phyloP scores from a whole-genome alignment of 257 asterid species.

The Solanum tarijense region DNA sequence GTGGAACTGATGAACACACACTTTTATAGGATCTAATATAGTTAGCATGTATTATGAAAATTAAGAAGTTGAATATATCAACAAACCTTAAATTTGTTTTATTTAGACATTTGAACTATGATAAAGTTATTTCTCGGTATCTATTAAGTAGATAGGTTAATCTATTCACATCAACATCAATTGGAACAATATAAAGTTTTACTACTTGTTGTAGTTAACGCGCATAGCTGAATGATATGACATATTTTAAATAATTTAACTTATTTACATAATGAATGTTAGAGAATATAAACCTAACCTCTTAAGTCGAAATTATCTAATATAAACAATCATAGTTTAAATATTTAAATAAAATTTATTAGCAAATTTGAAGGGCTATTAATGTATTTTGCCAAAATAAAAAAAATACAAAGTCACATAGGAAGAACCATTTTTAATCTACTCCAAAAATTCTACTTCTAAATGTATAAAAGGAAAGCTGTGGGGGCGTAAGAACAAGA shows the following conservation, averaged over 20 bases:
- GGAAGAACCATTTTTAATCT: neutral
- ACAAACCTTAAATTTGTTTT: no score
- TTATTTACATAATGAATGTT: neutral
- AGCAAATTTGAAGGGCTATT: neutral
- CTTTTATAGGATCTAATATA: neutral
- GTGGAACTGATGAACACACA: neutral
- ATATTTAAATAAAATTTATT: no score
- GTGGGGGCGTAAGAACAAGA: neutral
- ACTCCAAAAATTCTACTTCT: neutral
- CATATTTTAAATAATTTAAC: neutral
- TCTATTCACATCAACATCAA: neutral
- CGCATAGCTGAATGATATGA: neutral
- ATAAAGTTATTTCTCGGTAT: neutral
- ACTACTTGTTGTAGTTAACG: neutral
- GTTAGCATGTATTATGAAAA: neutral
- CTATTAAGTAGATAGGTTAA: neutral
- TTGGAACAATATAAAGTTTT: neutral
- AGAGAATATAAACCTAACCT: neutral
- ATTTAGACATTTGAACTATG: no score
- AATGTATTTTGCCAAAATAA: no score
- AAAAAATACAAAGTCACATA: no score
- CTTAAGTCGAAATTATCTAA: neutral
- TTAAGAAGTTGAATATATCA: neutral
- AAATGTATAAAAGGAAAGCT: neutral
- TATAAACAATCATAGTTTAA: neutral